These are phyloP conservation scores for Oryza meridionalis DNA, from an alignment of 176 grass and related monocot species.

Conservation along the genomic window DNA sequence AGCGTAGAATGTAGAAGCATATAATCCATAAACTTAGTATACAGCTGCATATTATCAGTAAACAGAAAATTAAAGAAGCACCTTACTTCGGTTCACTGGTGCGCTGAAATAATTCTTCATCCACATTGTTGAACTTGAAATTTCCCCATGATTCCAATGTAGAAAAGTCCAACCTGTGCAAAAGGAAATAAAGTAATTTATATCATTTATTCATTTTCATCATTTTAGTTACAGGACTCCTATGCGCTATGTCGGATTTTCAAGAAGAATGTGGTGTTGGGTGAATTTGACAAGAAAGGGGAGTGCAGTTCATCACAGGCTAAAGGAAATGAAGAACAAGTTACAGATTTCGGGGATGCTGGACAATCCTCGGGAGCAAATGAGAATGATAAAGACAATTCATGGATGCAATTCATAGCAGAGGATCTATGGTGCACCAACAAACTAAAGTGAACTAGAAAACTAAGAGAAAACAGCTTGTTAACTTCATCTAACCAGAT, in stretches of 20 bases:
- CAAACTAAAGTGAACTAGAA: slow-evolving; percentile 51
- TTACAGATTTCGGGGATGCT: slow-evolving; percentile 30
- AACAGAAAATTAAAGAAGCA: slow-evolving; percentile 8
- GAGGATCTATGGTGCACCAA: slow-evolving; percentile 76
- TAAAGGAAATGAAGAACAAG: slow-evolving; percentile 59
- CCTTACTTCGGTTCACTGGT: slow-evolving; percentile 26
- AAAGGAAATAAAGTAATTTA: slow-evolving; percentile 9
- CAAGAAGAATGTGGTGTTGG: slow-evolving; percentile 78
- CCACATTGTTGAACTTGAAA: slow-evolving; percentile 24
- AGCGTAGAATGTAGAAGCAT: neutral
- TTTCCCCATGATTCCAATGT: slow-evolving; percentile 8
- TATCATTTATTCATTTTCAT: slow-evolving; percentile 6
- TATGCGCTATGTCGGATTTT: slow-evolving; percentile 97
- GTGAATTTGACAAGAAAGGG: slow-evolving; percentile 62
- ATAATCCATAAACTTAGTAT: neutral
- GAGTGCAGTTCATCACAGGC: slow-evolving; percentile 63
- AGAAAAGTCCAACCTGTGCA: slow-evolving; percentile 12
- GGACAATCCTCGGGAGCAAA: slow-evolving; percentile 64
- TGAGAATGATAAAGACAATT: slow-evolving; percentile 85
- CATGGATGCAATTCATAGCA: slow-evolving; percentile 99
- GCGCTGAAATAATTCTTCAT: neutral
- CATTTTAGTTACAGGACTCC: slow-evolving; percentile 63
- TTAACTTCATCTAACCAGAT: slow-evolving; percentile 50
- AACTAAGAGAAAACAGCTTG: slow-evolving; percentile 16
- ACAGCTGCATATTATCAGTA: slow-evolving; percentile 5